Percentiles rank a stretch among this genome's conserved stretches.
phyloP scores from a whole-genome alignment of 2,329 filamentous ascomycete genomes.

The Penicillium sp. region DNA sequence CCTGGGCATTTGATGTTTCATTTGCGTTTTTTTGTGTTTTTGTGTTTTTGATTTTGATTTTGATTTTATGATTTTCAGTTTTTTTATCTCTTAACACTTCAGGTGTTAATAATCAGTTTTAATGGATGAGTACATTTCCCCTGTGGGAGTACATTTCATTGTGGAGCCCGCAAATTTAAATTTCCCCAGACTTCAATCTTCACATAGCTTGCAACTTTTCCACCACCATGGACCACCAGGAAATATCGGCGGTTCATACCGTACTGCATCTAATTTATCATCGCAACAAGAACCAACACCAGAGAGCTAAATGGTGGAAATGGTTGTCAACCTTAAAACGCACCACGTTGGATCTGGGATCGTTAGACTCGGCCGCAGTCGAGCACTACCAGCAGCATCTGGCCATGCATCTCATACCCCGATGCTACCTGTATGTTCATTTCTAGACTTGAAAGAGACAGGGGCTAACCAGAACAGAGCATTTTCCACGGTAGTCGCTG shows the following conservation, averaged over 20 bases:
- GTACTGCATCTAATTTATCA: constrained; percentile 70
- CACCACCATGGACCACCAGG: constrained; percentile 29
- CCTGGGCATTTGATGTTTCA: too few relatives aligned
- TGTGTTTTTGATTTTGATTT: too few relatives aligned
- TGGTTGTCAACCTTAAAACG: constrained; percentile 71
- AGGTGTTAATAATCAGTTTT: neutral
- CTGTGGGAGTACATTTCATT: too few relatives aligned
- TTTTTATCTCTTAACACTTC: neutral
- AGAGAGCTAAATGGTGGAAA: constrained; percentile 77
- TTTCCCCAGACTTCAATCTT: neutral
- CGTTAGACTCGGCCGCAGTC: constrained; percentile 30
- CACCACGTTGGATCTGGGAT: constrained; percentile 57
- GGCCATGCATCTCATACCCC: constrained; percentile 36
- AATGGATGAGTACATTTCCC: too few relatives aligned
- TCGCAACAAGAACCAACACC: constrained; percentile 91
- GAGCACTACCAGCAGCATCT: constrained; percentile 32
- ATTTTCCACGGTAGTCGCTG: constrained; percentile 70
- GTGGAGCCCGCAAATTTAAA: neutral
- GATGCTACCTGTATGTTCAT: constrained; percentile 41
- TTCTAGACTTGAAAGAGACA: neutral
- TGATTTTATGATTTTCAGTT: neutral
- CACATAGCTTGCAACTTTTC: neutral
- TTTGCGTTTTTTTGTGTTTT: too few relatives aligned
- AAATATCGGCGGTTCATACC: constrained; percentile 34
- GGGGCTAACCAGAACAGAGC: constrained; percentile 25